phyloP scores from a whole-genome alignment of 2,329 filamentous ascomycete species.

The Salinomyces thailandicus region DNA sequence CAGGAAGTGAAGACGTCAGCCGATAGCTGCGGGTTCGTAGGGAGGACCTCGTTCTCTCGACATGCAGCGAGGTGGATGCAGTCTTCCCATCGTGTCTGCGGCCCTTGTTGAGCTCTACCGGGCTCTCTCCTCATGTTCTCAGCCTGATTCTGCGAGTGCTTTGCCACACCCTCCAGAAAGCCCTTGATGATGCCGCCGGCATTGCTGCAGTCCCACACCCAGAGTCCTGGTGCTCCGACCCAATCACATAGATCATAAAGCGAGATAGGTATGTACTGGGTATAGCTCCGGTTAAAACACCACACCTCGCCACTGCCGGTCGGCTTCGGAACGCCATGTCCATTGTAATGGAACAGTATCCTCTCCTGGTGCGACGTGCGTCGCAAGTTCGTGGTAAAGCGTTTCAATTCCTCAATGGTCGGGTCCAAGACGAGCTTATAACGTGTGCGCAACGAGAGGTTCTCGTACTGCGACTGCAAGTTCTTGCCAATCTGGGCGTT shows the following conservation, averaged over 20 bases:
- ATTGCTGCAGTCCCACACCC: constrained; percentile 96
- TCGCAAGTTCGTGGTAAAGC: constrained; percentile 82
- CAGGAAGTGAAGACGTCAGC: constrained; percentile 95
- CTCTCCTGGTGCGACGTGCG: constrained; percentile 92
- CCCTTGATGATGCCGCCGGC: constrained; percentile 92
- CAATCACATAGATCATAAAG: constrained; percentile 91
- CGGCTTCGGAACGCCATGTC: constrained; percentile 90
- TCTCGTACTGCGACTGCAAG: constrained; percentile 93
- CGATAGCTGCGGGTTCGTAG: constrained; percentile 85
- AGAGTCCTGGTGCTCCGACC: constrained; percentile 90
- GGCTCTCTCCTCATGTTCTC: constrained; percentile 68
- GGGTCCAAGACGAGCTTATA: constrained; percentile 97
- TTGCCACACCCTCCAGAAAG: constrained; percentile 88
- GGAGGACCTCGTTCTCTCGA: constrained; percentile 78
- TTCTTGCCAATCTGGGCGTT: constrained; percentile 90
- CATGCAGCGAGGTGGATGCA: constrained; percentile 91
- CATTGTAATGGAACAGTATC: constrained; percentile 97
- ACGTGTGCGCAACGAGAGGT: constrained; percentile 82
- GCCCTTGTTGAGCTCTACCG: constrained; percentile 10
- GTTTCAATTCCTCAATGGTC: constrained; percentile 93
- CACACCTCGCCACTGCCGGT: constrained; percentile 95
- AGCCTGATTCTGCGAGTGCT: constrained; percentile 81
- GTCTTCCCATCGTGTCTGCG: constrained; percentile 58
- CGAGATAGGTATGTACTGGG: constrained; percentile 95
- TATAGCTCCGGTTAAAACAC: constrained; percentile 99